Percentiles rank a stretch among this genome's conserved stretches.
Evolutionary conservation across 192 early-diverging fungal species (phyloP).

Genomic region (Mortierella hygrophila): DNA sequence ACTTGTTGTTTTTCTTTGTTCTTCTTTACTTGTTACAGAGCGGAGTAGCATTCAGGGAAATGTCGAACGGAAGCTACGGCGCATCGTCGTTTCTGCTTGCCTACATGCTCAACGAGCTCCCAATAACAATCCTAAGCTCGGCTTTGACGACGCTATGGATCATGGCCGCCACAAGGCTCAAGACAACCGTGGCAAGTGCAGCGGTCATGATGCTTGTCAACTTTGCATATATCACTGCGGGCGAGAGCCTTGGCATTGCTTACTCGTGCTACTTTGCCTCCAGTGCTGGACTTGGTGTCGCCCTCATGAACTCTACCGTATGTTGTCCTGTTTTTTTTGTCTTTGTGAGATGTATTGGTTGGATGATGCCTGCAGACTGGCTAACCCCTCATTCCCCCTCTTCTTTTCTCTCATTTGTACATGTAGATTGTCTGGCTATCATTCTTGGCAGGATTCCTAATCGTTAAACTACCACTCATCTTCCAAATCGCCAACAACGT

Average conservation of each 20-base stretch:
- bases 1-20: background rate
- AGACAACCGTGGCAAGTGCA: background rate
- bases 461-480: background rate
- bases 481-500: slow-evolving; percentile 1
- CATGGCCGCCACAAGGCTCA: background rate
- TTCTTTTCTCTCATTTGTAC: background rate
- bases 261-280: background rate
- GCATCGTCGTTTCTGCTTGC: slow-evolving; percentile 15
- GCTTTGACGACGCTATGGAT: background rate
- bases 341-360: background rate
- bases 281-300: background rate
- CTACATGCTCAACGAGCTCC: slow-evolving; percentile 28
- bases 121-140: background rate
- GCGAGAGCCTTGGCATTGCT: slow-evolving; percentile 14
- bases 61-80: slow-evolving; percentile 25
- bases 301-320: slow-evolving; percentile 13
- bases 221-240: slow-evolving; percentile 13
- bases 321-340: background rate
- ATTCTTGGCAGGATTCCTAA: slow-evolving; percentile 22
- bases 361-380: too few relatives aligned
- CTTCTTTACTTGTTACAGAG: background rate
- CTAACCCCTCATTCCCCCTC: background rate
- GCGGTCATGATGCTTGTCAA: slow-evolving; percentile 1
- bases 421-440: slow-evolving; percentile 9
- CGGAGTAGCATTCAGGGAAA: slow-evolving; percentile 25